Evolutionary conservation across 2,329 filamentous ascomycete species (phyloP).

Genomic region (Paecilomyces formosus): DNA sequence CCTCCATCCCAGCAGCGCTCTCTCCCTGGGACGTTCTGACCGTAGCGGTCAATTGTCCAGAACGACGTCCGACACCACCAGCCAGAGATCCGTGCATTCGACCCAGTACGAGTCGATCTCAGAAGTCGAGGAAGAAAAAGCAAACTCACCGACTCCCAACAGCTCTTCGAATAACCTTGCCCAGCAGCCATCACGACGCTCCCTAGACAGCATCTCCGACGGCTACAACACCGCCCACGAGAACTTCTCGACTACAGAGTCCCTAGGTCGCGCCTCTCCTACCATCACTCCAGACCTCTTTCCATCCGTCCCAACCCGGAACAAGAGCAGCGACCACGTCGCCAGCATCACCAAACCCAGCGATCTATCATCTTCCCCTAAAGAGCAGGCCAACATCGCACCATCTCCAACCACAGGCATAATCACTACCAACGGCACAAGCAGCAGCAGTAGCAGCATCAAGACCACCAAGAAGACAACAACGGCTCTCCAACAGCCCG

Average conservation of each 20-base stretch:
- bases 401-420: background rate
- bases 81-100: background rate
- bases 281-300: background rate
- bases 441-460: background rate
- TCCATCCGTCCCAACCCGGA: background rate
- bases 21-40: background rate
- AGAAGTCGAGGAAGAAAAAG: background rate
- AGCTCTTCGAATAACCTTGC: background rate
- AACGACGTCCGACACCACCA: background rate
- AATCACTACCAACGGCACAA: background rate
- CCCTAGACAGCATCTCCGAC: background rate
- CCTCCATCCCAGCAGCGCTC: background rate
- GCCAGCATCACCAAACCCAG: background rate
- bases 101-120: background rate
- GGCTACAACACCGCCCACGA: background rate
- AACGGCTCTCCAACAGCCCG: conserved; percentile 2
- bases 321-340: background rate
- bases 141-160: background rate
- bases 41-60: background rate
- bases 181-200: background rate
- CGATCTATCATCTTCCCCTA: background rate
- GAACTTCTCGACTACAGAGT: background rate
- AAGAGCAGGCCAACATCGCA: background rate
- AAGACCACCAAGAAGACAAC: conserved; percentile 1
- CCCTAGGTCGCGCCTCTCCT: background rate